A percentile compares a stretch with the other conserved stretches of the same genome.
Conservation (phyloP, 192 early-diverging fungal genomes). For the Rhizoclosmatium sp. region DNA sequence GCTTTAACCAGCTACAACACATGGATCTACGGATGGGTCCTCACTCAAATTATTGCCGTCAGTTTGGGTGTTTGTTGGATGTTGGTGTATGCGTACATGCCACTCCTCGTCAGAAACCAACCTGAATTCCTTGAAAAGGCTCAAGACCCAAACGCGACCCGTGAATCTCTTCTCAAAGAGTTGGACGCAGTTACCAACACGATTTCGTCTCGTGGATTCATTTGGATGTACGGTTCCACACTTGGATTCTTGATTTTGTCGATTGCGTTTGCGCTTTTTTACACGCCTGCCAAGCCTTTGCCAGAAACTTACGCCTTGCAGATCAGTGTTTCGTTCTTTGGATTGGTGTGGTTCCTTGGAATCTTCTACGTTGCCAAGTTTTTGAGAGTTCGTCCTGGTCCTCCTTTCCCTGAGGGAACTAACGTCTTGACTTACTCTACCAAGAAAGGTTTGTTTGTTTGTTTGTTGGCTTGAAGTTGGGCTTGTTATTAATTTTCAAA, state of each 20-base stretch:
- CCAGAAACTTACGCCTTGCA: slow-evolving; percentile 40
- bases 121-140: slow-evolving; percentile 10
- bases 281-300: not conserved
- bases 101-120: slow-evolving; percentile 26
- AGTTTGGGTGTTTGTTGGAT: slow-evolving; percentile 29
- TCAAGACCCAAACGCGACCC: not conserved
- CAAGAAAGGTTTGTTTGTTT: slow-evolving; percentile 22
- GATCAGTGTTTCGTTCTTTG: slow-evolving; percentile 38
- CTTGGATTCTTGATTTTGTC: slow-evolving; percentile 30
- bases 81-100: slow-evolving; percentile 40
- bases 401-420: slow-evolving; percentile 42
- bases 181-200: slow-evolving; percentile 35
- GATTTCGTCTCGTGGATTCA: slow-evolving; percentile 34
- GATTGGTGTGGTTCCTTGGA: slow-evolving; percentile 33
- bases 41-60: not conserved
- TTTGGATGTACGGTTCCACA: slow-evolving; percentile 31
- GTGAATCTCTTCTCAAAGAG: not conserved
- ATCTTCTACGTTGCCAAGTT: not conserved
- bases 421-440: slow-evolving; percentile 35
- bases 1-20: not conserved
- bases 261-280: slow-evolving; percentile 20
- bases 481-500: not conserved
- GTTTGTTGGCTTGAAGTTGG: no score
- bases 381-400: slow-evolving; percentile 44
- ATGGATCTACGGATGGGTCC: not conserved